Evolutionary conservation across 306 rosid genomes (phyloP), one percentile per base, ranked within the genome.

Genomic region (Clitoria ternatea): DNA sequence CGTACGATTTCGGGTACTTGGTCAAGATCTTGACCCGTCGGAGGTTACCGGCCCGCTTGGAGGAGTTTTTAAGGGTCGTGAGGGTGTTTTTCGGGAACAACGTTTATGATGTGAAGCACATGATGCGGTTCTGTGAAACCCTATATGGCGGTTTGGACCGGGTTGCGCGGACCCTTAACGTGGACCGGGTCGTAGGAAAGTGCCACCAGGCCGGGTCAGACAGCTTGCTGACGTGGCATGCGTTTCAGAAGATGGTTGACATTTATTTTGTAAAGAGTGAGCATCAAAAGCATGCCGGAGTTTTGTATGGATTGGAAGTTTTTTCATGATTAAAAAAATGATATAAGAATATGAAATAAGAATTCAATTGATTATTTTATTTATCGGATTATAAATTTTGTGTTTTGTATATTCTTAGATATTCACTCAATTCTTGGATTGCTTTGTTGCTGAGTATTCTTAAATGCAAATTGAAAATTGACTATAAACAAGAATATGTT

Each of bases 121-220:
- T 91, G 90, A 86, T 86, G 80, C 53, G 84, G 36, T 88, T 88
- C 67, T 91, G 96, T 3, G 43, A 82, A 1, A 77, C 87, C 17
- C 71, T 91, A 29, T 91, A 78, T 12, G 97, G 92, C 0, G 96
- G 92, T 1, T 33, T 88, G 81, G 96, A 91, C 44, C 83, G 92
- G 59, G 85, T 91, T 2, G 96, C 92, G 0, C 70, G 73, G 24
- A 83, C 86, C 7, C 85, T 91, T 0, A 78, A 75, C 7, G 89
- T 91, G 72, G 77, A 83, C 74, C 84, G 97, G 75, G 90, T 79
- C 4, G 96, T 82, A 1, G 97, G 92, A 2, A 91, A 88, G 49
- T 85, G 87, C 73, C 97, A 91, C 44, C 96, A 91, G 63, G 96
- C 97, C 62, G 96, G 97, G 52, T 91, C 97, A 0, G 97, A 91